Percentiles rank a stretch among this genome's conserved stretches.
Conservation (phyloP, 805 yeast species). For the Wickerhamomyces strasburgensis region DNA sequence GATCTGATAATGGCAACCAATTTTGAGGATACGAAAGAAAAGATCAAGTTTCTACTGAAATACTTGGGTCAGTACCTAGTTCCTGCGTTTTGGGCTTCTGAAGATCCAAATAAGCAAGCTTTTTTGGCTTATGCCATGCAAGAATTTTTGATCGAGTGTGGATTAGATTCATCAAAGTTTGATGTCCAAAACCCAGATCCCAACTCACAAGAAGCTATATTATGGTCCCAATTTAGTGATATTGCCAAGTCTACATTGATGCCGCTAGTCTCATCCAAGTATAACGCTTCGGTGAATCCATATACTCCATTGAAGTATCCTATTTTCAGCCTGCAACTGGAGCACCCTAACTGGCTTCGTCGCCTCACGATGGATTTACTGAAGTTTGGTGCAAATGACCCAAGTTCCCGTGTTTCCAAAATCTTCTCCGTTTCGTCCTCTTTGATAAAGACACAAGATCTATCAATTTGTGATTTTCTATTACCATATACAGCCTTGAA, state of each 20-base stretch:
- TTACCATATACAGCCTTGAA: constrained; percentile 74
- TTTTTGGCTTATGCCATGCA: constrained; percentile 88
- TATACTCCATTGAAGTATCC: constrained; percentile 56
- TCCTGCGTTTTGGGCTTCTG: constrained; percentile 84
- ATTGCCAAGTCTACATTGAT: constrained; percentile 66
- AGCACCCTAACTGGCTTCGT: constrained; percentile 68
- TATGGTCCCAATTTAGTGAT: constrained; percentile 63
- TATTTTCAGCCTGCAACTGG: constrained; percentile 48
- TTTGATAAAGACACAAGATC: constrained; percentile 64
- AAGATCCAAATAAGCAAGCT: constrained; percentile 78
- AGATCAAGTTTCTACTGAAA: constrained; percentile 55
- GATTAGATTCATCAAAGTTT: constrained; percentile 34
- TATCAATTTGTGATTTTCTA: constrained; percentile 61
- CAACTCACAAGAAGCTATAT: constrained; percentile 26
- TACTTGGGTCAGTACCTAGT: constrained; percentile 69
- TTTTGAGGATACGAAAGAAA: constrained; percentile 58
- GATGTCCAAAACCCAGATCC: constrained; percentile 24
- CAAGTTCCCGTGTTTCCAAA: constrained; percentile 23
- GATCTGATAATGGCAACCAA: constrained; percentile 52
- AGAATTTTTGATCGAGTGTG: constrained; percentile 65
- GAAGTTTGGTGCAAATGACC: constrained; percentile 27
- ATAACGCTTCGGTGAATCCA: constrained; percentile 44
- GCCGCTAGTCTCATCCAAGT: constrained; percentile 72
- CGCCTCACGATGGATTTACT: constrained; percentile 64
- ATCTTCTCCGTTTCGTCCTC: constrained; percentile 62